A percentile compares a stretch with the other conserved stretches of the same genome.
Evolutionary conservation across 2,329 filamentous ascomycete species (phyloP).

Genomic region (Beauveria asiatica): DNA sequence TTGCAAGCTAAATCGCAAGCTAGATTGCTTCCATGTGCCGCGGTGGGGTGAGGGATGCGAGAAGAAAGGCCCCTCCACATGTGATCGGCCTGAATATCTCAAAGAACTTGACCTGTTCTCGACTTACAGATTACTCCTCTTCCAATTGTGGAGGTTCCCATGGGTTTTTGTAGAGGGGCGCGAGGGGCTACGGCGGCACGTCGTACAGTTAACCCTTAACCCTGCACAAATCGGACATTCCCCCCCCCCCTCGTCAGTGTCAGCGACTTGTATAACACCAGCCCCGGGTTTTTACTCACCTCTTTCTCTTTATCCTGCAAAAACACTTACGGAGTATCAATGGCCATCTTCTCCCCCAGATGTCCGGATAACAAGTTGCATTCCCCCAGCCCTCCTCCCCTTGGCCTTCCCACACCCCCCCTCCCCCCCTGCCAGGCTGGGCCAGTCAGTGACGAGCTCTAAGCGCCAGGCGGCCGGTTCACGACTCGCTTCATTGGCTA

Average conservation of each 20-base stretch:
- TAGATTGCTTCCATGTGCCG: too few species aligned
- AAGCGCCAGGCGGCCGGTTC: slow-evolving; percentile 23
- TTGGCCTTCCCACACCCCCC: background rate
- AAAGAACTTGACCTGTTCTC: background rate
- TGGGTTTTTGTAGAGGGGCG: too few species aligned
- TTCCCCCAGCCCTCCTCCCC: background rate
- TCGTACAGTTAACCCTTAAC: too few species aligned
- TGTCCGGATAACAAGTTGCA: background rate
- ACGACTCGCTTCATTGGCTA: slow-evolving; percentile 8
- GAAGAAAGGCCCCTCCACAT: too few species aligned
- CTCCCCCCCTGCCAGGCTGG: background rate
- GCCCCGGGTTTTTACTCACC: background rate
- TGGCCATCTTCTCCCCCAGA: too few species aligned
- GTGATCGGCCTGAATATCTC: too few species aligned
- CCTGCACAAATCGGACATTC: background rate
- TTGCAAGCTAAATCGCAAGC: too few species aligned
- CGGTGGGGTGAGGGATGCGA: too few species aligned
- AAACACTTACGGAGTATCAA: background rate
- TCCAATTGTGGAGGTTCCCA: too few species aligned
- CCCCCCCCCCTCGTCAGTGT: background rate
- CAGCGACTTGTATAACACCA: background rate
- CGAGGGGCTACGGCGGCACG: background rate
- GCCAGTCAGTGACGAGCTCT: slow-evolving; percentile 14
- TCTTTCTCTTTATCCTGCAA: background rate
- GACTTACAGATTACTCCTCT: background rate